Base-by-base conservation (phyloP, 2,329 filamentous ascomycete species). In the Alternaria triticina region DNA sequence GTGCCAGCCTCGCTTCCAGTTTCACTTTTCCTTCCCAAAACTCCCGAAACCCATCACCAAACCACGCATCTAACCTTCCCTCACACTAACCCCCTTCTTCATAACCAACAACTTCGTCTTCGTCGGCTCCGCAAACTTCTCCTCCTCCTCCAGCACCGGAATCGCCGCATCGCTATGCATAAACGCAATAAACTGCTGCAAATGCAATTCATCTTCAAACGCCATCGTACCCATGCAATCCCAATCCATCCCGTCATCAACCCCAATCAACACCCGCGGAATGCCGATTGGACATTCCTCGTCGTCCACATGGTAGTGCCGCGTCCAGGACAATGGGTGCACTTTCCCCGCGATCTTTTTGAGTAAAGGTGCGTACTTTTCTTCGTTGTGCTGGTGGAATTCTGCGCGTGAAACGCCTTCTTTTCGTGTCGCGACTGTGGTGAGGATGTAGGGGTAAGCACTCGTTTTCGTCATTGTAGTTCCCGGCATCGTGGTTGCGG, bases 151-250 rank as follows among this genome's bases (percentile, higher is more conserved):
- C 15, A 69, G 13, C 2, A 68, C 43, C 3, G 57, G 50, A 5
- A 58, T 30, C n/a, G 61, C 67, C 9, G n/a, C 47, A 6, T 70
- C 65, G 15, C 59, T 65, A n/a, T 70, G 56, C 59, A 70, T 68
- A 44, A 70, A 68, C 0, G 68, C 62, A 23, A 70, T 66, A 27
- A 70, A 70, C n/a, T 69, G 68, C 57, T 70, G 68, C 47, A 47
- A 65, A 27, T 70, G 68, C 49, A 70, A 33, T 27, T 70, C 67
- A n/a, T 70, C 68, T 12, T 36, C 63, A 30, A 70, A 70, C 11
- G 64, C 59, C 68, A 70, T 70, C 12, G 64, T 63, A 22, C 68
- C 62, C 20, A 66, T 68, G 20, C 67, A 69, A 28, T 70, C 68
- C 67, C 67, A 70, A n/a, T 69, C 68, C 22, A 70, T 43, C n/a